Conservation (phyloP, 495 filamentous ascomycete genomes). For the Margaritispora aquatica region DNA sequence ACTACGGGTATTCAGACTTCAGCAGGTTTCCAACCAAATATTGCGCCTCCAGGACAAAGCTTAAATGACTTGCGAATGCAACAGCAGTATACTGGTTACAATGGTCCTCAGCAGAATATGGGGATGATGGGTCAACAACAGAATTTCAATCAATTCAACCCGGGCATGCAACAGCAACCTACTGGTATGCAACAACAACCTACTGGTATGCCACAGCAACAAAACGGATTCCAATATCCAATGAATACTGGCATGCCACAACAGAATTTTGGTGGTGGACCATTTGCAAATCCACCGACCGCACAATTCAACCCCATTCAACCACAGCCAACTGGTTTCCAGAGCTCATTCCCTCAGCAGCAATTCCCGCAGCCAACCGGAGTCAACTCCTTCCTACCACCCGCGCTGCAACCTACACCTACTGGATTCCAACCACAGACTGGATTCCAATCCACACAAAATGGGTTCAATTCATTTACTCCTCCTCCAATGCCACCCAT, state of each 20-base stretch:
- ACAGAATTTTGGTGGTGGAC: conserved; percentile 34
- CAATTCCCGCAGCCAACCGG: conserved; percentile 40
- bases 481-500: conserved; percentile 36
- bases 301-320: conserved; percentile 56
- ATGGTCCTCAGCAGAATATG: conserved; percentile 17
- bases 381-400: conserved; percentile 52
- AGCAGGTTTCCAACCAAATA: conserved; percentile 31
- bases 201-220: conserved; percentile 25
- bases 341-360: conserved; percentile 42
- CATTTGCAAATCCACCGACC: conserved; percentile 51
- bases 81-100: conserved; percentile 37
- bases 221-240: conserved; percentile 32
- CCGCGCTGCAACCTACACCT: conserved; percentile 46
- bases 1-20: conserved; percentile 62
- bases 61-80: conserved; percentile 63
- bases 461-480: conserved; percentile 45
- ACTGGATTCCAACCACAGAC: conserved; percentile 44
- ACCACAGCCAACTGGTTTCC: conserved; percentile 64
- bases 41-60: conserved; percentile 71
- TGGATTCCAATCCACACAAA: conserved; percentile 36
- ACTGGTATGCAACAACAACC: conserved; percentile 23
- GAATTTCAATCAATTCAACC: conserved; percentile 8
- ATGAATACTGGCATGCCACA: conserved; percentile 20
- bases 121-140: conserved; percentile 41
- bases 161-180: conserved; percentile 9